Evolutionary conservation across 208 protist genomes (phyloP).

Genomic region (Crithidia bombi): DNA sequence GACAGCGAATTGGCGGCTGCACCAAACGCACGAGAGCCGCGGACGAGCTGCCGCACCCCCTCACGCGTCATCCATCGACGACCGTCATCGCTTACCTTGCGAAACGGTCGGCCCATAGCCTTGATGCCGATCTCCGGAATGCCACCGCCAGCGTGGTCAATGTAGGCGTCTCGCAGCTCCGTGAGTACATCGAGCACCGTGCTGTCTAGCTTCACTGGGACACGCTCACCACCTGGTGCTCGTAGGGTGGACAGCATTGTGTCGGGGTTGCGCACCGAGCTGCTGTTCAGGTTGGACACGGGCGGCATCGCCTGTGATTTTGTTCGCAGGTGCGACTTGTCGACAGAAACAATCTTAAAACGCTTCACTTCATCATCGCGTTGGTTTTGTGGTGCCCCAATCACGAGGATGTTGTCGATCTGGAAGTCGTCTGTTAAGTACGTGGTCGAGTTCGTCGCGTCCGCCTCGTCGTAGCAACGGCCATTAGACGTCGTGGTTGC

Average conservation of each 20-base stretch:
- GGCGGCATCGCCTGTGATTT: slow-evolving; percentile 33
- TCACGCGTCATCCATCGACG: slow-evolving; percentile 83
- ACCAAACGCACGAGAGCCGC: slow-evolving; percentile 68
- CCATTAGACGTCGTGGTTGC: slow-evolving; percentile 26
- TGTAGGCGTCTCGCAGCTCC: slow-evolving; percentile 81
- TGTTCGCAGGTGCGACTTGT: slow-evolving; percentile 66
- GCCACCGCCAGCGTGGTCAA: slow-evolving; percentile 73
- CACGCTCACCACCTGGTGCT: slow-evolving; percentile 33
- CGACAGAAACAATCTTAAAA: slow-evolving; percentile 84
- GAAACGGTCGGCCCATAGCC: slow-evolving; percentile 88
- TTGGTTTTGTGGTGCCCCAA: slow-evolving; percentile 81
- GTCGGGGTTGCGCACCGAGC: slow-evolving; percentile 40
- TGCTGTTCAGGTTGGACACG: slow-evolving; percentile 34
- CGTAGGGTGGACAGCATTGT: slow-evolving; percentile 47
- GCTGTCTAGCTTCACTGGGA: slow-evolving; percentile 48
- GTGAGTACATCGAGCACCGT: slow-evolving; percentile 50
- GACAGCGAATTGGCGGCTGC: slow-evolving; percentile 22
- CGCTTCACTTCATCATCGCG: slow-evolving; percentile 82
- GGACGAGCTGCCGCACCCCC: slow-evolving; percentile 72
- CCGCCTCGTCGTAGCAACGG: slow-evolving; percentile 64
- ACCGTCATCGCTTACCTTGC: slow-evolving; percentile 66
- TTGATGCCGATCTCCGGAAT: slow-evolving; percentile 93
- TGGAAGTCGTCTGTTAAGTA: slow-evolving; percentile 90
- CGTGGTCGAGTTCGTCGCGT: slow-evolving; percentile 30
- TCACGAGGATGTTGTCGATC: slow-evolving; percentile 66